These are phyloP conservation scores for Trichoderma sp. DNA, from an alignment of 2,329 filamentous ascomycete species.

Conservation along the genomic window DNA sequence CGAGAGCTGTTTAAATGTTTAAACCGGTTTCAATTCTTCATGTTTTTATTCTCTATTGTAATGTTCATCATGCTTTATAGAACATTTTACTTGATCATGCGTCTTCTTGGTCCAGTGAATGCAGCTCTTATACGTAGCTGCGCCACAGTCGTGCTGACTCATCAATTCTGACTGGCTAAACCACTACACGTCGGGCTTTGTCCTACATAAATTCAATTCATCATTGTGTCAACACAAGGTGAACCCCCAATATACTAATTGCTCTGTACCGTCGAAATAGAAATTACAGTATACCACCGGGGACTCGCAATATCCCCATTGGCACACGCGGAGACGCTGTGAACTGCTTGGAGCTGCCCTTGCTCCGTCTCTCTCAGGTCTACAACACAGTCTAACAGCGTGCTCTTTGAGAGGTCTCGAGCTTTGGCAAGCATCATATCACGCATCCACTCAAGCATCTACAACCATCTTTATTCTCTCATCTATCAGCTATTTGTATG, in stretches of 20 bases:
- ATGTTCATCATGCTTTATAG: neutral
- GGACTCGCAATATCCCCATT: neutral
- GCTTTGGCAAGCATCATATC: neutral
- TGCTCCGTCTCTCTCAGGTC: neutral
- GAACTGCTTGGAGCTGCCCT: neutral
- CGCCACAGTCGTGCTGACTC: conserved; percentile 29
- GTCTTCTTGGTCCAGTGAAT: neutral
- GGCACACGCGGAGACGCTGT: neutral
- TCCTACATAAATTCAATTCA: neutral
- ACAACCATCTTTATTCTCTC: neutral
- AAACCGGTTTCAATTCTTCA: neutral
- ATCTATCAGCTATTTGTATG: neutral
- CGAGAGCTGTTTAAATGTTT: neutral
- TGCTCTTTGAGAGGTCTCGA: neutral
- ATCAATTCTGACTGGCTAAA: conserved; percentile 14
- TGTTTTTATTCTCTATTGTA: neutral
- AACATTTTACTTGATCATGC: neutral
- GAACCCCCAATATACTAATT: neutral
- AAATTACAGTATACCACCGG: neutral
- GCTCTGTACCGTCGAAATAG: neutral
- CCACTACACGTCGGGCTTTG: conserved; percentile 4
- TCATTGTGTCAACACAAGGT: conserved; percentile 12
- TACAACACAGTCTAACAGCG: neutral
- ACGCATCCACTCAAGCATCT: neutral
- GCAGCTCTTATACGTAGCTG: neutral